Conservation (phyloP, 768 basidiomycete genomes). For the Hygrophorus pudorinus region DNA sequence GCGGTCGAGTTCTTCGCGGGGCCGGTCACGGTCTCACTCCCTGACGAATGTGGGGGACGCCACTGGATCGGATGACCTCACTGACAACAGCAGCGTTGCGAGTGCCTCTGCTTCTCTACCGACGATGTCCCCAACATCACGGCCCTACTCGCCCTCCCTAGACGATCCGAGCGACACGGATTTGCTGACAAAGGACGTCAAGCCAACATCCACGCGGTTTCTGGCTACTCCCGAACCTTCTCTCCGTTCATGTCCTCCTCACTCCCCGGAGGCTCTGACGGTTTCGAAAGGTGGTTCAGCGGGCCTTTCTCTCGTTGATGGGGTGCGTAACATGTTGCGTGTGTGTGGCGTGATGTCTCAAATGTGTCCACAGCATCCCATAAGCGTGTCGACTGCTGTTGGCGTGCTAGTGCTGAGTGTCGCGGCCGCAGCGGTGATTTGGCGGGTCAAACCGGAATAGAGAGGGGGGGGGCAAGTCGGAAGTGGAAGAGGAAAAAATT, state of each 20-base stretch:
- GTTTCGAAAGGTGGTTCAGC: conserved; percentile 4
- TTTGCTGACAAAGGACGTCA: background rate
- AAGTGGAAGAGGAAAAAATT: background rate
- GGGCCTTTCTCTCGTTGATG: conserved; percentile 4
- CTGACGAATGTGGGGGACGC: conserved; percentile 8
- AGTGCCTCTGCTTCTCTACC: background rate
- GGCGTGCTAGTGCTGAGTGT: conserved; percentile 58
- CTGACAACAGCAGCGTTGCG: conserved; percentile 3
- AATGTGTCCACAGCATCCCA: conserved; percentile 12
- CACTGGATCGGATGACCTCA: conserved; percentile 3
- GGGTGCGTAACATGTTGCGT: conserved; percentile 10
- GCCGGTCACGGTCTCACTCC: conserved; percentile 15
- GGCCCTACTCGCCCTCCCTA: background rate
- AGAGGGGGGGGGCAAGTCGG: background rate
- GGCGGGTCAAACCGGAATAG: conserved; percentile 42
- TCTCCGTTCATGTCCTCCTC: conserved; percentile 5
- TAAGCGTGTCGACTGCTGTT: conserved; percentile 46
- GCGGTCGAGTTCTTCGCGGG: conserved; percentile 15
- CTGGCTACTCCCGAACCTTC: conserved; percentile 20
- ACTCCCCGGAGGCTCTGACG: background rate
- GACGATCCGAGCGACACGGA: conserved; percentile 1
- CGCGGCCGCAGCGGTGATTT: conserved; percentile 64
- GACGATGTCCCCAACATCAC: background rate
- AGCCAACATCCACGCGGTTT: conserved; percentile 1
- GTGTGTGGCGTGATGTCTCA: conserved; percentile 1